Conservation (phyloP, 495 filamentous ascomycete species). For the Penicillium maclennaniae region DNA sequence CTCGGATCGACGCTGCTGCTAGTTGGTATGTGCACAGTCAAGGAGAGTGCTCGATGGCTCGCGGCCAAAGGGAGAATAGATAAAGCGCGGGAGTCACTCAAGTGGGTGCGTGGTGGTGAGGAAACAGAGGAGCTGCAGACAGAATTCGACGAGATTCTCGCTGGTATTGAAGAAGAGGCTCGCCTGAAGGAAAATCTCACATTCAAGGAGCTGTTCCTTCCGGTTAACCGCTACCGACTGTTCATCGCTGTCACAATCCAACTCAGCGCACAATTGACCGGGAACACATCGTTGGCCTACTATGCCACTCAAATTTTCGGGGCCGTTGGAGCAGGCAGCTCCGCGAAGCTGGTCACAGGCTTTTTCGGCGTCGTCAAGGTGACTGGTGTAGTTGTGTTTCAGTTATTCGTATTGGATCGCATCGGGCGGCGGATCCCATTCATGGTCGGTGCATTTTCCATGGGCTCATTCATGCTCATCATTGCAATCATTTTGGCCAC, state of each 20-base stretch:
- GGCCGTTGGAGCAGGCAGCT: constrained; percentile 39
- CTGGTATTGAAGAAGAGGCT: constrained; percentile 44
- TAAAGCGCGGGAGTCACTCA: constrained; percentile 14
- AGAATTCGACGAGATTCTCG: constrained; percentile 25
- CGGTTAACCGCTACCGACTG: constrained; percentile 41
- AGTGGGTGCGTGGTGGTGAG: constrained; percentile 23
- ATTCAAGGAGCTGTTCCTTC: constrained; percentile 38
- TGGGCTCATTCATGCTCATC: constrained; percentile 52
- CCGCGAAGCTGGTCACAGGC: constrained; percentile 43
- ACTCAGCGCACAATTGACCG: constrained; percentile 42
- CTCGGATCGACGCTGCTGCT: constrained; percentile 41
- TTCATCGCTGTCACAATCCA: constrained; percentile 43
- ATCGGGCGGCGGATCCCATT: constrained; percentile 51
- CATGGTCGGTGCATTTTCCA: constrained; percentile 48
- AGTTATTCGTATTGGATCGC: constrained; percentile 48
- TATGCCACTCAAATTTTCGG: constrained; percentile 48
- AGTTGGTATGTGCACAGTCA: constrained; percentile 42
- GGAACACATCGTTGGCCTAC: constrained; percentile 48
- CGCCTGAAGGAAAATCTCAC: constrained; percentile 39
- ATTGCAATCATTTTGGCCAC: constrained; percentile 45
- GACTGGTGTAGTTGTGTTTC: constrained; percentile 38
- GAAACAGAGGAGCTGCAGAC: constrained; percentile 35
- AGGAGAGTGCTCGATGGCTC: constrained; percentile 50
- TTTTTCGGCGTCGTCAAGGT: constrained; percentile 50
- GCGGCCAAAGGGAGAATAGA: constrained; percentile 36